Evolutionary conservation across 305 asterid genomes (phyloP), one percentile per base, ranked within the genome.

Genomic region (Fraxinus paxiana): DNA sequence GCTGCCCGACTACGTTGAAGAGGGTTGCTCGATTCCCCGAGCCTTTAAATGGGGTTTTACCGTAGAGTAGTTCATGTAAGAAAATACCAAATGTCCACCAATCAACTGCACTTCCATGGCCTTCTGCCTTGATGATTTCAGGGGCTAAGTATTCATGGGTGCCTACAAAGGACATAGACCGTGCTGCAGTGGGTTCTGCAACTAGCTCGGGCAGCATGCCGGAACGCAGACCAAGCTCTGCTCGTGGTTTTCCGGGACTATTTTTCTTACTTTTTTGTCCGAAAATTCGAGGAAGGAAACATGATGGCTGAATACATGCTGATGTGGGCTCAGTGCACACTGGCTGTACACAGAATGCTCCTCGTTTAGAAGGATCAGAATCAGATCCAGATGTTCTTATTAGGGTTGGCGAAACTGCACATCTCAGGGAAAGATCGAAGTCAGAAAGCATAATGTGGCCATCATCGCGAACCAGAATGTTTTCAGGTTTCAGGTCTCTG

Each of bases 391-490:
- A 89, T n/a, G 87, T 84, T 83, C 92, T 89, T 20, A 96, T 83
- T 10, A 96, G 97, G 81, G 97, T 94, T 0, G 99, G 99, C 30
- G 98, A 96, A 84, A 94, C 98, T 1, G 92, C 88, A 70, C 99
- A 94, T 87, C 97, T 88, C 2, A 96, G 90, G 82, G 99, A 96
- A 73, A 96, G 94, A 81, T 96, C 99, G 48, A 96, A 96, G 78
- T 96, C 98, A 0, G 99, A 94, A 33, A 96, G 98, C 99, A 94
- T 96, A 59, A 96, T 96, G 88, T 96, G 99, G 82, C 99, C 99
- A 63, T 96, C 99, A 20, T 96, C 99, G 5, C 99, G 97, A 54
- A 96, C 97, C 20, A 96, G 92, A 79, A 96, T 96, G 18, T 96
- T 96, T 84, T 96, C 99, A 2, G 99, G 99, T 81, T 96, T 96